These are phyloP conservation scores for Miamiensis avidus DNA, from an alignment of 169 alveolate genomes.

Conservation along the genomic window DNA sequence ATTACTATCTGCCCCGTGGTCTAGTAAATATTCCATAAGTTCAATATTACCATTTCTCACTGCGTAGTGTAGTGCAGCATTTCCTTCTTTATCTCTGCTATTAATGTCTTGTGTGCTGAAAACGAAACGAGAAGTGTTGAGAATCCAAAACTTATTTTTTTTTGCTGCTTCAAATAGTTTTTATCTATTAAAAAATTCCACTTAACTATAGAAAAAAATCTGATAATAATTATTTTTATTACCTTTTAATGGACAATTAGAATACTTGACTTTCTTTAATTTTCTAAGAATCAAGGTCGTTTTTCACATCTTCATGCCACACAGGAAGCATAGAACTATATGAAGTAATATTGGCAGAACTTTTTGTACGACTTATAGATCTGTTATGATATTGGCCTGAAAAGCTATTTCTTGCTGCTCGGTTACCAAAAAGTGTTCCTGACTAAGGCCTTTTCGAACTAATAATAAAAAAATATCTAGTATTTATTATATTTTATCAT, in stretches of 20 bases:
- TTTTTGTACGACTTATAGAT: too few relatives aligned
- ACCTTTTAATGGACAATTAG: neutral
- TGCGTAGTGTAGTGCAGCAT: slow-evolving; percentile 13
- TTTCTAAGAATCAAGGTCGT: too few relatives aligned
- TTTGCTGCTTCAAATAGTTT: slow-evolving; percentile 22
- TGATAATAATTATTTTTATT: neutral
- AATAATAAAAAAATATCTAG: too few relatives aligned
- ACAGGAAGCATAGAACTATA: neutral
- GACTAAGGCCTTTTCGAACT: too few relatives aligned
- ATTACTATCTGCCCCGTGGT: slow-evolving; percentile 17
- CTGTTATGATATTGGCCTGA: too few relatives aligned
- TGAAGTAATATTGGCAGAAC: too few relatives aligned
- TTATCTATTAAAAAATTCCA: neutral
- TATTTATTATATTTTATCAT: too few relatives aligned
- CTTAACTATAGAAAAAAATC: too few relatives aligned
- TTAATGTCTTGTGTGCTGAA: slow-evolving; percentile 7
- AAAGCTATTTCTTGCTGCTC: too few relatives aligned
- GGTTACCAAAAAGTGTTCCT: too few relatives aligned
- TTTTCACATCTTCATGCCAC: neutral
- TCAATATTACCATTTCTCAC: neutral
- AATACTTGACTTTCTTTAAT: neutral
- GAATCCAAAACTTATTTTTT: slow-evolving; percentile 21
- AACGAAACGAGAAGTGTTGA: slow-evolving; percentile 6
- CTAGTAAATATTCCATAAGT: slow-evolving; percentile 7
- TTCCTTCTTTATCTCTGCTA: slow-evolving; percentile 6